Evolutionary conservation across 805 yeast species (phyloP).

Genomic region (Nakazawaea peltata): DNA sequence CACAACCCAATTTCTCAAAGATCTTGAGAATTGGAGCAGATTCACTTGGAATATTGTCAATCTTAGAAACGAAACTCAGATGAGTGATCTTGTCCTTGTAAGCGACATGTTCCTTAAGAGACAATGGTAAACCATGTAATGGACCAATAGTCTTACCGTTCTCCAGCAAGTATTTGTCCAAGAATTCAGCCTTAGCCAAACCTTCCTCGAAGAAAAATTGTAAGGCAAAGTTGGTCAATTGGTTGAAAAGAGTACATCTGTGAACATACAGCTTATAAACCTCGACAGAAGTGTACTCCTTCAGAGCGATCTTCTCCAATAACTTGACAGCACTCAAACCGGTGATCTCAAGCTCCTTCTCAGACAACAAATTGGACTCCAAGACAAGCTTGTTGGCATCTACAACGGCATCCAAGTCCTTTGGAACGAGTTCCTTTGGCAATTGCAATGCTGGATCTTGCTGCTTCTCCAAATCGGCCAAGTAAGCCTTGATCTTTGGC

Average conservation of each 20-base stretch:
- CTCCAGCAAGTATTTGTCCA: slow-evolving; percentile 42
- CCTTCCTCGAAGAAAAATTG: slow-evolving; percentile 59
- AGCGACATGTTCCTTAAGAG: slow-evolving; percentile 59
- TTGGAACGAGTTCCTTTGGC: slow-evolving; percentile 24
- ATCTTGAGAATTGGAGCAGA: slow-evolving; percentile 41
- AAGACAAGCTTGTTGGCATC: slow-evolving; percentile 27
- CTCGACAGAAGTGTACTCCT: slow-evolving; percentile 39
- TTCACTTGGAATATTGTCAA: slow-evolving; percentile 37
- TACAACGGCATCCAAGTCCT: slow-evolving; percentile 26
- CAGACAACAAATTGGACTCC: slow-evolving; percentile 22
- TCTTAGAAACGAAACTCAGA: slow-evolving; percentile 49
- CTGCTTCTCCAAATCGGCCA: slow-evolving; percentile 19
- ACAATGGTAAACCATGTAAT: slow-evolving; percentile 61
- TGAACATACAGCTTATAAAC: slow-evolving; percentile 59
- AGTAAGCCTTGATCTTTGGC: slow-evolving; percentile 38
- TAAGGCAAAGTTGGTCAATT: slow-evolving; percentile 44
- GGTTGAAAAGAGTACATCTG: slow-evolving; percentile 57
- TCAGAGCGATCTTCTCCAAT: slow-evolving; percentile 34
- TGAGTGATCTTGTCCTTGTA: slow-evolving; percentile 46
- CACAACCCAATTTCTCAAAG: slow-evolving; percentile 46
- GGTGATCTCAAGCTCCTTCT: slow-evolving; percentile 34
- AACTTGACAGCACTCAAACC: slow-evolving; percentile 33
- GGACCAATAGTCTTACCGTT: slow-evolving; percentile 56
- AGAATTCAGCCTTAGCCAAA: slow-evolving; percentile 42
- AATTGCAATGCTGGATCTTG: slow-evolving; percentile 20